Evolutionary conservation across 1,284 basidiomycete species (phyloP).

Genomic region (Testicularia cyperi): DNA sequence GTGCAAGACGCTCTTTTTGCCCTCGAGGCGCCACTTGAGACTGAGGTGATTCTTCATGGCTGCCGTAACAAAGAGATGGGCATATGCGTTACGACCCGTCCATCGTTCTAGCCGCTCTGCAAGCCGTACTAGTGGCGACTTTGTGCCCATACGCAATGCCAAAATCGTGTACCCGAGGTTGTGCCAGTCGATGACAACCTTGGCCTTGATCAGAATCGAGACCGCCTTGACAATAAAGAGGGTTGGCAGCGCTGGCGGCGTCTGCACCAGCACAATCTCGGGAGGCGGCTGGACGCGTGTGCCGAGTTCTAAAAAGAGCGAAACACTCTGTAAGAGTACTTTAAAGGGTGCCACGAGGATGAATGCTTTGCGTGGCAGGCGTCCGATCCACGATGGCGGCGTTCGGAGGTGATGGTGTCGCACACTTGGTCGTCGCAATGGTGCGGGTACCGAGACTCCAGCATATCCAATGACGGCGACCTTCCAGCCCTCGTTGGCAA

Average conservation of each 20-base stretch:
- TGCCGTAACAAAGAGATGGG: slow-evolving; percentile 89
- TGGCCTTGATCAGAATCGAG: slow-evolving; percentile 69
- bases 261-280: slow-evolving; percentile 86
- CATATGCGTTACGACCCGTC: slow-evolving; percentile 67
- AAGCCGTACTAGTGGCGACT: slow-evolving; percentile 72
- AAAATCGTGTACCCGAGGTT: slow-evolving; percentile 95
- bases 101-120: slow-evolving; percentile 45
- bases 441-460: slow-evolving; percentile 38
- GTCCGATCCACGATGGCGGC: slow-evolving; percentile 67
- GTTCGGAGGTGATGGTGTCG: slow-evolving; percentile 66
- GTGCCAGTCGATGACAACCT: slow-evolving; percentile 97
- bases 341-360: slow-evolving; percentile 77
- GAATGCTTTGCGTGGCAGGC: slow-evolving; percentile 69
- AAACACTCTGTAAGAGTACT: slow-evolving; percentile 62
- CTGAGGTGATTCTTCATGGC: slow-evolving; percentile 78
- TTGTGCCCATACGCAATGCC: slow-evolving; percentile 73
- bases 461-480: slow-evolving; percentile 82
- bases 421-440: slow-evolving; percentile 31
- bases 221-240: slow-evolving; percentile 80
- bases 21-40: slow-evolving; percentile 69
- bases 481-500: slow-evolving; percentile 76
- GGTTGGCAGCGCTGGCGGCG: slow-evolving; percentile 94
- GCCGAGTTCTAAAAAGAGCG: slow-evolving; percentile 48
- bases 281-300: slow-evolving; percentile 70
- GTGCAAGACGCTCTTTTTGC: slow-evolving; percentile 65